Conservation (phyloP, 805 yeast genomes). For the Hanseniaspora occidentalis region DNA sequence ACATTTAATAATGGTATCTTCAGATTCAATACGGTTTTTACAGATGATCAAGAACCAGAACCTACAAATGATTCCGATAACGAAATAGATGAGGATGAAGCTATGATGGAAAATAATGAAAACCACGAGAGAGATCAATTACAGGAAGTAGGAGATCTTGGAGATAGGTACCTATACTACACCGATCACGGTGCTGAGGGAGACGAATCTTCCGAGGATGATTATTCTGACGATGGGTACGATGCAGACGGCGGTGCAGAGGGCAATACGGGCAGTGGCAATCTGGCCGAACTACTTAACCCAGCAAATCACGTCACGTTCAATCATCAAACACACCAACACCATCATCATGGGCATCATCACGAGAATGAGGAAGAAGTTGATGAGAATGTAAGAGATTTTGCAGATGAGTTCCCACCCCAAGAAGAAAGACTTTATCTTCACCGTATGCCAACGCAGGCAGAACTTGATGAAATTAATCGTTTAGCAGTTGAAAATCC, state of each 20-base stretch:
- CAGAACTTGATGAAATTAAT: no score
- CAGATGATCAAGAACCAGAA: background rate
- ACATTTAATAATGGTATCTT: slow-evolving; percentile 9
- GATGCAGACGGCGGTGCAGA: slow-evolving; percentile 14
- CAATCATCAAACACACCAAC: background rate
- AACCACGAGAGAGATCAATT: no score
- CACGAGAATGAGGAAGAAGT: no score
- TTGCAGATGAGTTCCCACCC: no score
- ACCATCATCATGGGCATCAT: background rate
- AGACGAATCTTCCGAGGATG: slow-evolving; percentile 11
- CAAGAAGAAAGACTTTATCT: no score
- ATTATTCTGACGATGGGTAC: slow-evolving; percentile 10
- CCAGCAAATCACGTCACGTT: background rate
- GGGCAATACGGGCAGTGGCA: slow-evolving; percentile 1
- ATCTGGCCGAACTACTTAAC: background rate
- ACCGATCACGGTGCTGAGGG: slow-evolving; percentile 7
- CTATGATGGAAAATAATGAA: no score
- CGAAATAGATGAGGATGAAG: slow-evolving; percentile 14
- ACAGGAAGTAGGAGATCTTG: background rate
- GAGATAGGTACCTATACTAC: background rate
- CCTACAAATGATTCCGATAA: slow-evolving; percentile 10
- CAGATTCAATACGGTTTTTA: background rate
- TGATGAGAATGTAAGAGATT: no score
- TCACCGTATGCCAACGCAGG: no score
- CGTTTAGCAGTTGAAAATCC: no score